Conservation (phyloP, 352 stramenopile genomes). For the Pseudoperonospora humuli region DNA sequence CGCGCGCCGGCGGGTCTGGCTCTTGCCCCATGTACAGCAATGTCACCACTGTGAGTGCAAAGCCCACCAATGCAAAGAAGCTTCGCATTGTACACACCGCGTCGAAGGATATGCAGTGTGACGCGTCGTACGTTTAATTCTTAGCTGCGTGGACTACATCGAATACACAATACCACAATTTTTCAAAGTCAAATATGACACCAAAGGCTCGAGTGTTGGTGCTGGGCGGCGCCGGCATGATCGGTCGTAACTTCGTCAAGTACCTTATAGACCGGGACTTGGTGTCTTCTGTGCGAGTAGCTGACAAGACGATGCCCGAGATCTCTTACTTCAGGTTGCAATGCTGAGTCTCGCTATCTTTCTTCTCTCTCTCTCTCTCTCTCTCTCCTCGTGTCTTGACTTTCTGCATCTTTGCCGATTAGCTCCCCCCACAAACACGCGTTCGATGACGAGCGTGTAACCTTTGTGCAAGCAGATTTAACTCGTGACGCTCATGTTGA, state of each 20-base stretch:
- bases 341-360: neutral
- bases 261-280: constrained; percentile 67
- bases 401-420: neutral
- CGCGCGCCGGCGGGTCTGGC: constrained; percentile 37
- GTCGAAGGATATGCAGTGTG: no score
- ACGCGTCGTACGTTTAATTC: constrained; percentile 1
- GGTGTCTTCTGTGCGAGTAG: constrained; percentile 58
- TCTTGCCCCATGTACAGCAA: constrained; percentile 44
- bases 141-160: neutral
- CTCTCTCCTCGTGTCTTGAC: neutral
- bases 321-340: constrained; percentile 82
- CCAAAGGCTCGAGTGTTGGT: constrained; percentile 72
- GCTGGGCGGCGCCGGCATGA: constrained; percentile 78
- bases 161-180: neutral
- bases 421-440: constrained; percentile 54
- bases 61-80: constrained; percentile 43
- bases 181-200: no score
- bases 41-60: constrained; percentile 32
- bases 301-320: constrained; percentile 83
- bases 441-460: constrained; percentile 60
- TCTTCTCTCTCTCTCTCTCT: neutral
- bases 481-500: constrained; percentile 75
- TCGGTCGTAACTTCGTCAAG: constrained; percentile 84
- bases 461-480: constrained; percentile 77
- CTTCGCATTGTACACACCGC: constrained; percentile 34